Evolutionary conservation across 2,329 filamentous ascomycete species (phyloP).

Genomic region (Colletotrichum chrysophilum): DNA sequence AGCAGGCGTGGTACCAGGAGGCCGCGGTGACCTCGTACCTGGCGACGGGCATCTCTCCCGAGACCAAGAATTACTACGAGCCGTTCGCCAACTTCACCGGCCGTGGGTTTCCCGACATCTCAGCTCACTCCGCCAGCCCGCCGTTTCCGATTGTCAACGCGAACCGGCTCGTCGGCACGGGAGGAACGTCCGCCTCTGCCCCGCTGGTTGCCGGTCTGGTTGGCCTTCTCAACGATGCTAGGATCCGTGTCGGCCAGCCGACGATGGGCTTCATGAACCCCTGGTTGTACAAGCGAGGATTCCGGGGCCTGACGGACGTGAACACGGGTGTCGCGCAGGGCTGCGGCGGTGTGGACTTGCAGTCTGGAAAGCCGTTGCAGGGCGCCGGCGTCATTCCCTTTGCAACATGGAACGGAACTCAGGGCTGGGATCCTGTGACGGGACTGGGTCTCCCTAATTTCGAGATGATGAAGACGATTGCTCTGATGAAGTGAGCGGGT

Average conservation of each 20-base stretch:
- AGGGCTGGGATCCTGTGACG: slow-evolving; percentile 43
- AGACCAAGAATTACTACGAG: slow-evolving; percentile 53
- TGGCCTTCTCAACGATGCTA: slow-evolving; percentile 67
- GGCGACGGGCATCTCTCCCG: slow-evolving; percentile 26
- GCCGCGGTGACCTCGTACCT: slow-evolving; percentile 51
- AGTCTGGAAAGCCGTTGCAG: slow-evolving; percentile 24
- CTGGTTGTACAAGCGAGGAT: slow-evolving; percentile 55
- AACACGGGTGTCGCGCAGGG: slow-evolving; percentile 26
- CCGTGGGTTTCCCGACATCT: slow-evolving; percentile 66
- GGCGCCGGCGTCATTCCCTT: slow-evolving; percentile 30
- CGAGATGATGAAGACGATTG: slow-evolving; percentile 24
- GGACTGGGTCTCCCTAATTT: slow-evolving; percentile 54
- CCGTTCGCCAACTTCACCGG: slow-evolving; percentile 51
- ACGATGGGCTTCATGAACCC: slow-evolving; percentile 66
- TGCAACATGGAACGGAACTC: slow-evolving; percentile 37
- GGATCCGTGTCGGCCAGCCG: slow-evolving; percentile 57
- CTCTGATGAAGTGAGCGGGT: slow-evolving; percentile 5
- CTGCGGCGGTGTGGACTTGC: slow-evolving; percentile 27
- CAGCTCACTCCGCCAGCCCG: slow-evolving; percentile 53
- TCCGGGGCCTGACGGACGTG: slow-evolving; percentile 39
- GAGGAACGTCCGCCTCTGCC: slow-evolving; percentile 56
- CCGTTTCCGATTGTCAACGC: slow-evolving; percentile 30
- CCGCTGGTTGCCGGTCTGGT: slow-evolving; percentile 69
- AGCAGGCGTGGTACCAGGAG: slow-evolving; percentile 48
- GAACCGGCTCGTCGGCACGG: slow-evolving; percentile 16